A percentile compares a stretch with the other conserved stretches of the same genome.
Conservation (phyloP, 176 grass and related monocot species). For the Zea luxurians region DNA sequence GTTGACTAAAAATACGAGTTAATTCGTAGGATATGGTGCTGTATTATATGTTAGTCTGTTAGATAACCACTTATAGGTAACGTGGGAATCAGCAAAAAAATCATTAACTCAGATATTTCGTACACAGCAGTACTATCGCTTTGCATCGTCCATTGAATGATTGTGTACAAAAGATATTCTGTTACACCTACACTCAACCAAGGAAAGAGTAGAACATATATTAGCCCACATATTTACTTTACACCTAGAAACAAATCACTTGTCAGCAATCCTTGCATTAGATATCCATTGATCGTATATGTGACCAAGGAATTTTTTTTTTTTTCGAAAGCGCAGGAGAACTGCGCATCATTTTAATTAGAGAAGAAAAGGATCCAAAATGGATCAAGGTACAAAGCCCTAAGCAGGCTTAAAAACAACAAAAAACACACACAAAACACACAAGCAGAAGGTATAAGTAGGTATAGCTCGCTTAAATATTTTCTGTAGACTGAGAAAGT, state of each 20-base stretch:
- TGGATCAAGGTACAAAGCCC: too few species aligned
- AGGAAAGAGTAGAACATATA: not conserved
- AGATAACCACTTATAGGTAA: not conserved
- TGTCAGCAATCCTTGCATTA: not conserved
- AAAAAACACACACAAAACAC: too few species aligned
- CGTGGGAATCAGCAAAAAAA: not conserved
- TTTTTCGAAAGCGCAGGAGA: too few species aligned
- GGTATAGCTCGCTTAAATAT: not conserved
- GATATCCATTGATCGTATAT: not conserved
- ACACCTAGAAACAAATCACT: not conserved
- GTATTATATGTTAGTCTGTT: not conserved
- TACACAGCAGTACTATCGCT: not conserved
- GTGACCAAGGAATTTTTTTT: not conserved
- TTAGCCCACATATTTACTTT: slow-evolving; percentile 12
- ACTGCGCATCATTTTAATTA: too few species aligned
- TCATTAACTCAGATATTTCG: not conserved
- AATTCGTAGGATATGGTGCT: not conserved
- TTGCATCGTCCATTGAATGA: not conserved
- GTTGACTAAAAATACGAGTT: not conserved
- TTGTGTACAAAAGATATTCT: not conserved
- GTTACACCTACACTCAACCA: not conserved
- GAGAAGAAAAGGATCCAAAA: too few species aligned
- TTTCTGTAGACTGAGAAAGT: not conserved
- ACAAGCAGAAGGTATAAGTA: not conserved
- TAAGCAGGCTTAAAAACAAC: too few species aligned